Conservation (phyloP, 805 yeast species). For the Myxozyma nipponensis region DNA sequence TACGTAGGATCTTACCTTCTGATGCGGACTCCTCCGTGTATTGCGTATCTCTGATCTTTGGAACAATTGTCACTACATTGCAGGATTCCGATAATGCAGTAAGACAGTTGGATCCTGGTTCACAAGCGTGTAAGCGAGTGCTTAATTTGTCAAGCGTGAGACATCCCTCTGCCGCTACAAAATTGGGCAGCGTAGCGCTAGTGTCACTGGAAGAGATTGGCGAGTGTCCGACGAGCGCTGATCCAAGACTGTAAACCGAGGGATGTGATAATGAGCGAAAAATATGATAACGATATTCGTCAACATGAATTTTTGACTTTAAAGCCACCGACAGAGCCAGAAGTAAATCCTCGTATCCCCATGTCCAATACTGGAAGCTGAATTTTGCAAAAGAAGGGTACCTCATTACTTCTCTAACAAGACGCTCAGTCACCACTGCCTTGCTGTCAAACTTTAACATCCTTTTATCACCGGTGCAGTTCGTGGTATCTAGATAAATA, state of each 20-base stretch:
- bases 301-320: constrained; percentile 36
- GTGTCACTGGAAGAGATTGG: background rate
- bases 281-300: constrained; percentile 30
- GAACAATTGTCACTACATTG: constrained; percentile 22
- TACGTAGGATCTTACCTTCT: too few relatives aligned
- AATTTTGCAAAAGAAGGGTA: constrained; percentile 47
- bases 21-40: too few relatives aligned
- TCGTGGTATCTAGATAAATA: constrained; percentile 55
- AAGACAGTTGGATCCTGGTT: background rate
- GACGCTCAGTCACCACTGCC: constrained; percentile 41
- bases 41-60: too few relatives aligned
- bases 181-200: too few relatives aligned
- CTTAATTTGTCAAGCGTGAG: constrained; percentile 3
- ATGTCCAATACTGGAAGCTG: constrained; percentile 40
- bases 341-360: constrained; percentile 58
- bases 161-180: background rate
- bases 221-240: constrained; percentile 5
- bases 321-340: constrained; percentile 36
- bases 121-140: constrained; percentile 17
- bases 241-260: constrained; percentile 11
- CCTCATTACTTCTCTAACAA: constrained; percentile 37
- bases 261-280: constrained; percentile 26
- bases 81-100: background rate
- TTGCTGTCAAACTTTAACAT: constrained; percentile 1
- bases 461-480: constrained; percentile 25